Base-by-base conservation (phyloP, 1,284 basidiomycete genomes). In the Earliella scabrosa region DNA sequence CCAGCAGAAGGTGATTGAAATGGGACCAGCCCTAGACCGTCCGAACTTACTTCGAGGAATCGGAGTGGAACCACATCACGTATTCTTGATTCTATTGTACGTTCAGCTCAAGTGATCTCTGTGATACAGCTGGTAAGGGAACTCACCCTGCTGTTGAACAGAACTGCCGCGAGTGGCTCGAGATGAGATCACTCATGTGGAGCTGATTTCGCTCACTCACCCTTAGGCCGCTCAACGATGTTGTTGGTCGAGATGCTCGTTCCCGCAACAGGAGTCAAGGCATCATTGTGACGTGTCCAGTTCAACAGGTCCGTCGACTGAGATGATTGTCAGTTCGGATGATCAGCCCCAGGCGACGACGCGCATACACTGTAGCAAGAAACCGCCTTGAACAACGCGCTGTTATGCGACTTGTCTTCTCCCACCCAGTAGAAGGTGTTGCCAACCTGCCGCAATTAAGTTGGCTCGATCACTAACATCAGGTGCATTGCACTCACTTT, bases 61-160 rank as follows among this genome's bases (percentile, higher is more conserved):
- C 85, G 16, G 82, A 85, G 67, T 87, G 85, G 74, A 87, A 87
- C 84, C 85, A 87, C 84, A 87, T 85, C 23, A 86, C 85, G 66
- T 86, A 86, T 75, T 86, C 81, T 8, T 72, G 72, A 59, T 81
- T 86, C 83, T 87, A 56, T 18, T 21, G 26, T n/a, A n/a, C n/a
- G n/a, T n/a, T n/a, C n/a, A n/a, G n/a, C n/a, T n/a, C n/a, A n/a
- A n/a, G n/a, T n/a, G n/a, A n/a, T n/a, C n/a, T n/a, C n/a, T n/a
- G n/a, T n/a, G n/a, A n/a, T n/a, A n/a, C n/a, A n/a, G n/a, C n/a
- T n/a, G n/a, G n/a, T n/a, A n/a, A n/a, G n/a, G n/a, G n/a, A n/a
- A n/a, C n/a, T n/a, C 31, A 82, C 82, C 66, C 74, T 75, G 64
- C 75, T 71, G 67, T 85, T 85, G 71, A 79, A 85, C 4, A 85